Conservation (phyloP, 139 green algal species). For the Desmodesmus armatus region DNA sequence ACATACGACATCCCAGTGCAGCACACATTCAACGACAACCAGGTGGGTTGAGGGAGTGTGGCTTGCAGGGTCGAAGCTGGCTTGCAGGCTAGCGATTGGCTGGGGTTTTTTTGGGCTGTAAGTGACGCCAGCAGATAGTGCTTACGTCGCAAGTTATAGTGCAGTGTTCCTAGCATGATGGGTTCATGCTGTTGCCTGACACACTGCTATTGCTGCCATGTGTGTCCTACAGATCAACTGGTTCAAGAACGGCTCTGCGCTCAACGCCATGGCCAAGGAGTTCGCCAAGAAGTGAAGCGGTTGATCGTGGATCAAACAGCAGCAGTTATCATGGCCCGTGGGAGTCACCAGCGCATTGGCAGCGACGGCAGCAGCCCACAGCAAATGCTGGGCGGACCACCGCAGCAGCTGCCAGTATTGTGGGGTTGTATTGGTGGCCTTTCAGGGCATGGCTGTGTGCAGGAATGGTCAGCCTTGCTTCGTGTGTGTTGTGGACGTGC, state of each 20-base stretch:
- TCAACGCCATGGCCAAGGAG: constrained; percentile 90
- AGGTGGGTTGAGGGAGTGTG: background rate
- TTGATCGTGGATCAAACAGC: too few relatives aligned
- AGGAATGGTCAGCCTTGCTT: too few relatives aligned
- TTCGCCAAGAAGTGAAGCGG: constrained; percentile 50
- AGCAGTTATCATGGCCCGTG: too few relatives aligned
- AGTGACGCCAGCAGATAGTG: background rate
- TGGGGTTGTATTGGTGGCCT: too few relatives aligned
- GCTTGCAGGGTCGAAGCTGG: background rate
- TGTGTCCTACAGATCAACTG: constrained; percentile 83
- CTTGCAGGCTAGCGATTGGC: background rate
- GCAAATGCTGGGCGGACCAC: too few relatives aligned
- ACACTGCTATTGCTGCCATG: background rate
- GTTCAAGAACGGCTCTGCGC: constrained; percentile 91
- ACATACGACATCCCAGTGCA: constrained; percentile 90
- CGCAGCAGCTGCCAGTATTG: too few relatives aligned
- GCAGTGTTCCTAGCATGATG: background rate
- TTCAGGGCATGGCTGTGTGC: too few relatives aligned
- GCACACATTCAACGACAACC: constrained; percentile 97
- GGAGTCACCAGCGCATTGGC: too few relatives aligned
- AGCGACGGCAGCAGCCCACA: too few relatives aligned
- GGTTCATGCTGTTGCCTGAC: background rate
- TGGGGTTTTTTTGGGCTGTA: background rate
- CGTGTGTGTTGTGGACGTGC: too few relatives aligned
- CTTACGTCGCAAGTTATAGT: background rate